These are phyloP conservation scores for Phylloporus rhodoxanthus DNA, from an alignment of 768 basidiomycete species.

Conservation along the genomic window DNA sequence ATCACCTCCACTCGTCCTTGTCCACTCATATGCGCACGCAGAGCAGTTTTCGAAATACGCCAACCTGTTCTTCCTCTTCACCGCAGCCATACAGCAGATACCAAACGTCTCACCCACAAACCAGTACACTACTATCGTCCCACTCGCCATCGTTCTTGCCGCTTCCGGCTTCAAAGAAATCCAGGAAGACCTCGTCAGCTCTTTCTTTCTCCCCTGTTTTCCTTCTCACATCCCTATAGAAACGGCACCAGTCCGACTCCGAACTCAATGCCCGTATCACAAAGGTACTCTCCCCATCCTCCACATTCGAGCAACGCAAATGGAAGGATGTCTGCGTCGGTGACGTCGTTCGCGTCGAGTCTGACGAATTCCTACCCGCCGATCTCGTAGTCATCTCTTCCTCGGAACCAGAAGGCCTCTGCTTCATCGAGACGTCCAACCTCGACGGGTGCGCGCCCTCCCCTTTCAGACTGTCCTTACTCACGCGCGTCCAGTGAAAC, in stretches of 20 bases:
- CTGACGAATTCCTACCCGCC: slow-evolving; percentile 92
- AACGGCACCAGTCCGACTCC: slow-evolving; percentile 93
- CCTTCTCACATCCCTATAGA: slow-evolving; percentile 41
- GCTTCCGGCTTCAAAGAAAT: slow-evolving; percentile 95
- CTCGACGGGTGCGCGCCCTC: slow-evolving; percentile 75
- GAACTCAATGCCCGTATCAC: slow-evolving; percentile 82
- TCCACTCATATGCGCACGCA: slow-evolving; percentile 29
- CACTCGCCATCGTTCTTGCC: slow-evolving; percentile 80
- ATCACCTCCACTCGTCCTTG: background rate
- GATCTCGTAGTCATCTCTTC: slow-evolving; percentile 84
- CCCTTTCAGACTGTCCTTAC: background rate
- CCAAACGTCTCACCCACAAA: slow-evolving; percentile 97
- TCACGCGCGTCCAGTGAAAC: slow-evolving; percentile 62
- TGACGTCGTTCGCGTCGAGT: slow-evolving; percentile 86
- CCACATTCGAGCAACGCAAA: slow-evolving; percentile 64
- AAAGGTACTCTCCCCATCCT: slow-evolving; percentile 63
- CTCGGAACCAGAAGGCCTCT: slow-evolving; percentile 94
- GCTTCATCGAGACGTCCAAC: slow-evolving; percentile 97
- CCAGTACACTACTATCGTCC: slow-evolving; percentile 88
- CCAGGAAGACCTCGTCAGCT: slow-evolving; percentile 75
- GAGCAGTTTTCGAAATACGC: slow-evolving; percentile 99
- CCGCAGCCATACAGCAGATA: slow-evolving; percentile 94
- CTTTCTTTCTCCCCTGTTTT: too few relatives aligned
- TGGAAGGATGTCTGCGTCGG: slow-evolving; percentile 92
- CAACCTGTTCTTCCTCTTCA: slow-evolving; percentile 97